A percentile compares a stretch with the other conserved stretches of the same genome.
phyloP scores from a whole-genome alignment of 2,329 filamentous ascomycete species.

The Blumeriella jaapii region DNA sequence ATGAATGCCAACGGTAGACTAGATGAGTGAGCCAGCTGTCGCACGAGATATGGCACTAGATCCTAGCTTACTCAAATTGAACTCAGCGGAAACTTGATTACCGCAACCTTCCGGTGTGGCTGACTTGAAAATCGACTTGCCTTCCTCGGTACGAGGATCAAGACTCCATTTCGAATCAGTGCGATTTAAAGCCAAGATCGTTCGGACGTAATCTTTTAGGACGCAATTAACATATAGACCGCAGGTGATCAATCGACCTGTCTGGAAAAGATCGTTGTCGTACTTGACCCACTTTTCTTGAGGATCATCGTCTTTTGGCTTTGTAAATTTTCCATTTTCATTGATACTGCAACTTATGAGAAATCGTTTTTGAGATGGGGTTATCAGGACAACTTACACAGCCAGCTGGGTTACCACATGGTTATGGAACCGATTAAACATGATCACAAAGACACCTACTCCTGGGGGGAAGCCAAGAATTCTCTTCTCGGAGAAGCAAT shows the following conservation, averaged over 20 bases:
- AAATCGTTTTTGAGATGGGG: not conserved
- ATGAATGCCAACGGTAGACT: conserved; percentile 76
- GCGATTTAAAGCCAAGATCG: conserved; percentile 34
- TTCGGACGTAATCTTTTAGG: conserved; percentile 65
- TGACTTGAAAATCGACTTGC: conserved; percentile 35
- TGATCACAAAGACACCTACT: conserved; percentile 59
- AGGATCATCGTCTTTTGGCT: conserved; percentile 43
- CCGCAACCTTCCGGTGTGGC: conserved; percentile 61
- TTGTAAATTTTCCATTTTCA: conserved; percentile 66
- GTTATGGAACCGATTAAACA: conserved; percentile 71
- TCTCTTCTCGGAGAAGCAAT: conserved; percentile 60
- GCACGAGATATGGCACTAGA: too few relatives aligned
- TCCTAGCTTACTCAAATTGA: conserved; percentile 59
- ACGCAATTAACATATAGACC: conserved; percentile 73
- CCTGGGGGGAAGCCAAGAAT: conserved; percentile 61
- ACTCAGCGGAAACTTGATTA: conserved; percentile 77
- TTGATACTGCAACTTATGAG: conserved; percentile 49
- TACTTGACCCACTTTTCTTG: conserved; percentile 49
- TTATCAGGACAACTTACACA: conserved; percentile 24
- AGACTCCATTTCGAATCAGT: conserved; percentile 44
- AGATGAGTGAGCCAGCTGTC: conserved; percentile 3
- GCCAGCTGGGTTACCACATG: conserved; percentile 69
- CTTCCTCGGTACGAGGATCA: conserved; percentile 60
- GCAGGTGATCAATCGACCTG: conserved; percentile 60
- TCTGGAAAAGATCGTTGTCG: conserved; percentile 72